Percentiles rank a stretch among this genome's conserved stretches.
Evolutionary conservation across 2,329 filamentous ascomycete genomes (phyloP).

Genomic region (Penicillium sp.): DNA sequence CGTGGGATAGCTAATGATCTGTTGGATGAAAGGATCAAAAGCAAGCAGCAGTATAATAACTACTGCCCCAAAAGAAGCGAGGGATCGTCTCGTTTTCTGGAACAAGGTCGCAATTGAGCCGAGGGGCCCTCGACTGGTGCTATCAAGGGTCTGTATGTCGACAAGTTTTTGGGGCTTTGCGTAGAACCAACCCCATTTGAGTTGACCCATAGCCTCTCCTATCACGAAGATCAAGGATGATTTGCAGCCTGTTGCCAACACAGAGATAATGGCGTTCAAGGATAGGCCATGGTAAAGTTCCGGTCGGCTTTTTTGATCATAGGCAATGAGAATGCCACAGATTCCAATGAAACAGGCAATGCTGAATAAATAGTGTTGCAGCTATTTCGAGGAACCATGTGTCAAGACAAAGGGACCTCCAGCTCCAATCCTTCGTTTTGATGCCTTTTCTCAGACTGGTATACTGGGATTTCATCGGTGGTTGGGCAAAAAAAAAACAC

Average conservation of each 20-base stretch:
- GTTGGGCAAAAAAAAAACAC: too few relatives aligned
- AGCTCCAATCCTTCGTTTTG: too few relatives aligned
- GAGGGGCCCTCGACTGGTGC: constrained; percentile 25
- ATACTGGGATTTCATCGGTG: too few relatives aligned
- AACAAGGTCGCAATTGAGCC: constrained; percentile 14
- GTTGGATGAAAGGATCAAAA: background rate
- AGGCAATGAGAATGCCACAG: background rate
- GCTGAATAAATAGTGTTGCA: too few relatives aligned
- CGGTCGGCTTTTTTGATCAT: constrained; percentile 15
- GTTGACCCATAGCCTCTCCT: constrained; percentile 20
- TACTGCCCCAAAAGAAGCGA: constrained; percentile 11
- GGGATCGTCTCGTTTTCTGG: constrained; percentile 2
- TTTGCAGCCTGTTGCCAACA: constrained; percentile 20
- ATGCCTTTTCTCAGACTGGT: too few relatives aligned
- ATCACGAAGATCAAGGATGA: constrained; percentile 18
- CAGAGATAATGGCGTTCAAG: constrained; percentile 22
- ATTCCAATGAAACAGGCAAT: too few relatives aligned
- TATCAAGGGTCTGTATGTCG: constrained; percentile 20
- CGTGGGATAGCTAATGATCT: constrained; percentile 1
- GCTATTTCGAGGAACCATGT: too few relatives aligned
- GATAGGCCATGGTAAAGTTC: constrained; percentile 11
- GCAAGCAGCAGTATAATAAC: too few relatives aligned
- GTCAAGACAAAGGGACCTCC: too few relatives aligned
- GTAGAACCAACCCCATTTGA: constrained; percentile 27
- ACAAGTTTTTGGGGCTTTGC: constrained; percentile 6